Conservation (phyloP, 345 rosid species). For the Eucalyptus sp. region DNA sequence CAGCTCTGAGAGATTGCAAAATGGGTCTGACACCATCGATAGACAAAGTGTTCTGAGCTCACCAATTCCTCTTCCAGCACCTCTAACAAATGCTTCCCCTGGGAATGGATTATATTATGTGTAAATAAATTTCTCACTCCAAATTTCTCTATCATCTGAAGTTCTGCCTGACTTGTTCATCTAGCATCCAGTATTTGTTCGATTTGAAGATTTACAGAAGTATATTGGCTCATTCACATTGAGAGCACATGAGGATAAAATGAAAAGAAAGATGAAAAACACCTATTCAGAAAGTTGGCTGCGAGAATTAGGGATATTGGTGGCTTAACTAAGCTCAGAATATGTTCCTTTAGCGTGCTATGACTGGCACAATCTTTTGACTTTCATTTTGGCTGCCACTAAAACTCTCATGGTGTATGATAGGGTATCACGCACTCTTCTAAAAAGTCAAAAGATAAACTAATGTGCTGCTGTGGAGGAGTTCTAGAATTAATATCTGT, state of each 20-base stretch:
- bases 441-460: not conserved
- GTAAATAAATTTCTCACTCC: slow-evolving; percentile 15
- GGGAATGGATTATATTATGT: slow-evolving; percentile 52
- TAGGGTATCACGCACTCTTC: not conserved
- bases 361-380: not conserved
- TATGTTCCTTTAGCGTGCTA: not conserved
- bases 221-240: not conserved
- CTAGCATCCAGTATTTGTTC: not conserved
- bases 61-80: slow-evolving; percentile 52
- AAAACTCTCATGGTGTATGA: not conserved
- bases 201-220: not conserved
- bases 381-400: not conserved
- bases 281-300: not conserved
- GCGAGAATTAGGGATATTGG: not conserved
- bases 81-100: slow-evolving; percentile 20
- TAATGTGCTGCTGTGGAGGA: not conserved
- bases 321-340: not conserved
- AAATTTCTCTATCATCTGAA: not conserved
- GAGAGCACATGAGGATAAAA: not conserved
- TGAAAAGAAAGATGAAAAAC: not conserved
- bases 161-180: not conserved
- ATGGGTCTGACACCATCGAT: slow-evolving; percentile 1
- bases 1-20: slow-evolving; percentile 16
- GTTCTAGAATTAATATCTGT: not conserved
- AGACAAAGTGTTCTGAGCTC: slow-evolving; percentile 20